Conservation (phyloP, 352 stramenopile genomes). For the Globisporangium echinulatum region DNA sequence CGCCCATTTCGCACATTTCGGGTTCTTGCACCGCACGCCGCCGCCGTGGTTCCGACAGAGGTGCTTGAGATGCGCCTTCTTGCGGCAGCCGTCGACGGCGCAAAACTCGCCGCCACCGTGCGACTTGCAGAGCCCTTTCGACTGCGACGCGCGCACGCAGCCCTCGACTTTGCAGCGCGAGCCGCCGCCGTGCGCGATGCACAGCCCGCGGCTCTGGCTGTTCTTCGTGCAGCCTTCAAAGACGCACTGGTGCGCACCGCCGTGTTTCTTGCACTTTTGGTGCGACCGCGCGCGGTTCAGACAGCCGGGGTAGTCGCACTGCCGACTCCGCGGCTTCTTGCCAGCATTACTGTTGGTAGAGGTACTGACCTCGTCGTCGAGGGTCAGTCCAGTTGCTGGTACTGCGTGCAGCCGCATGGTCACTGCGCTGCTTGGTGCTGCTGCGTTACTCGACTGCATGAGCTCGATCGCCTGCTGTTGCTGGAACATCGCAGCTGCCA, state of each 20-base stretch:
- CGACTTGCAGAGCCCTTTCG: slow-evolving; percentile 81
- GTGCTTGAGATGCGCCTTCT: slow-evolving; percentile 85
- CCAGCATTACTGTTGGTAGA: slow-evolving; percentile 14
- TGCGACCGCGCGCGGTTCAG: slow-evolving; percentile 75
- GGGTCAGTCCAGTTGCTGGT: background rate
- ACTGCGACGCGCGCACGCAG: slow-evolving; percentile 78
- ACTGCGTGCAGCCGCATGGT: background rate
- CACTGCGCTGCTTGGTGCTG: background rate
- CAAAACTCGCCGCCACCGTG: slow-evolving; percentile 81
- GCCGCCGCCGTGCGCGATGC: slow-evolving; percentile 78
- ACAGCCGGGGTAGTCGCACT: slow-evolving; percentile 73
- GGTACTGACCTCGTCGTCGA: background rate
- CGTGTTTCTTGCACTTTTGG: slow-evolving; percentile 88
- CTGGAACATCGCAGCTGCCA: background rate
- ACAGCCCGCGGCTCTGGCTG: slow-evolving; percentile 80
- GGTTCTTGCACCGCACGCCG: slow-evolving; percentile 75
- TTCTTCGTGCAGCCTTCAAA: slow-evolving; percentile 85
- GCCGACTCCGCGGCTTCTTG: slow-evolving; percentile 33
- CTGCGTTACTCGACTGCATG: background rate
- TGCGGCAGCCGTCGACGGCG: slow-evolving; percentile 71
- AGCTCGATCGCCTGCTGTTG: background rate
- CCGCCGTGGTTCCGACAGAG: slow-evolving; percentile 81
- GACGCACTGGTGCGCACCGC: slow-evolving; percentile 78
- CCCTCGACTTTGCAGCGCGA: slow-evolving; percentile 75
- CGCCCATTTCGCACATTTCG: slow-evolving; percentile 80